phyloP scores from a whole-genome alignment of 2,329 filamentous ascomycete species.

The Penicillium decumbens region DNA sequence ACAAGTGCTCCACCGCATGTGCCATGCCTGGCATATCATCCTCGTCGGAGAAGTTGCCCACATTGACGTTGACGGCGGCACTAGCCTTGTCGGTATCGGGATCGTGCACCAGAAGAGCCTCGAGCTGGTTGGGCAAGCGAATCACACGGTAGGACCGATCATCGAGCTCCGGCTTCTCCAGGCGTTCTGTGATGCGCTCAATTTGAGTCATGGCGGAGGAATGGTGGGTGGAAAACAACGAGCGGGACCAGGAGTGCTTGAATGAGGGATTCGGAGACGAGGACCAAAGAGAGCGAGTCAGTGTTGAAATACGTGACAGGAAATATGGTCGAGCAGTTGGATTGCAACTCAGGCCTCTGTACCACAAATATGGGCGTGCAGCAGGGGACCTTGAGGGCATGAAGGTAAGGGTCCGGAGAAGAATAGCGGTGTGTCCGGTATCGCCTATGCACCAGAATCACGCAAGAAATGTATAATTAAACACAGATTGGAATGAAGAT shows the following conservation, averaged over 20 bases:
- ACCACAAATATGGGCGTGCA: conserved; percentile 15
- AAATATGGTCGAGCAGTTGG: conserved; percentile 14
- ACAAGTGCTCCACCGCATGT: conserved; percentile 89
- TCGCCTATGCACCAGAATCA: conserved; percentile 6
- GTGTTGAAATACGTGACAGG: conserved; percentile 5
- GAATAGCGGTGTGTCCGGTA: conserved; percentile 9
- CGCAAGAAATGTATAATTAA: not conserved
- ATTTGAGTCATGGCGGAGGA: conserved; percentile 32
- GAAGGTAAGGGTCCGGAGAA: conserved; percentile 17
- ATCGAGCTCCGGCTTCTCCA: conserved; percentile 81
- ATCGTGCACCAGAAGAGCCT: conserved; percentile 90
- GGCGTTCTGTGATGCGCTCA: conserved; percentile 58
- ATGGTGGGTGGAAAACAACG: conserved; percentile 16
- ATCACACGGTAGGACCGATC: conserved; percentile 85
- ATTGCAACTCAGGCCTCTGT: conserved; percentile 22
- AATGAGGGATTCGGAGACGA: conserved; percentile 6
- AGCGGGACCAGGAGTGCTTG: conserved; percentile 13
- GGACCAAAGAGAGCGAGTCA: conserved; percentile 3
- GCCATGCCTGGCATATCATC: conserved; percentile 90
- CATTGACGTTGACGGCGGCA: conserved; percentile 90
- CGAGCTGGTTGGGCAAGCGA: conserved; percentile 76
- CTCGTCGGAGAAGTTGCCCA: conserved; percentile 90
- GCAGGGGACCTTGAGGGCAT: conserved; percentile 39
- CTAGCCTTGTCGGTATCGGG: conserved; percentile 94
- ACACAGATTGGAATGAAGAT: not conserved